Conservation (phyloP, 208 protist species). For the Leishmania arabica region DNA sequence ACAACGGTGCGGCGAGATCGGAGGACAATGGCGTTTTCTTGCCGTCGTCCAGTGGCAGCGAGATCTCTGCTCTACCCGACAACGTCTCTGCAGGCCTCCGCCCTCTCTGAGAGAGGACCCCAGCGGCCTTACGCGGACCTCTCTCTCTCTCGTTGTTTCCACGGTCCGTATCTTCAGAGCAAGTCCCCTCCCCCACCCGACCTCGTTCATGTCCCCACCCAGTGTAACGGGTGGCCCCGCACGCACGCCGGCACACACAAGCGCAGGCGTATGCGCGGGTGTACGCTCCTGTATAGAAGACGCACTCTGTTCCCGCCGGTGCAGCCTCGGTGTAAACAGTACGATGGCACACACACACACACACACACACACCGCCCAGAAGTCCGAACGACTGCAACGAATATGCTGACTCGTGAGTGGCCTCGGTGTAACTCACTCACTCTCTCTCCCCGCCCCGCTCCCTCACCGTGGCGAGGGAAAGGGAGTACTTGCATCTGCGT, state of each 20-base stretch:
- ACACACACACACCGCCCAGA: background rate
- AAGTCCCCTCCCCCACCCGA: background rate
- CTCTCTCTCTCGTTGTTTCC: background rate
- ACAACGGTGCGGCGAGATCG: background rate
- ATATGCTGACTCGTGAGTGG: background rate
- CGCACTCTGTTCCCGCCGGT: background rate
- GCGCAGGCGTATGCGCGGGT: background rate
- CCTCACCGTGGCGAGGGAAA: background rate
- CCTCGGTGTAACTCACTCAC: background rate
- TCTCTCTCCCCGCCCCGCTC: background rate
- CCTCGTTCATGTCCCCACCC: background rate
- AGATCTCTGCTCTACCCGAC: background rate
- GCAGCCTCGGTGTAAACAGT: background rate
- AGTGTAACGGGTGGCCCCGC: background rate
- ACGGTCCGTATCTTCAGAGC: background rate
- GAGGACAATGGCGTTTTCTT: background rate
- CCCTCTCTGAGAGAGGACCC: background rate
- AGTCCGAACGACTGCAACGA: background rate
- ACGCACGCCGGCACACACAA: background rate
- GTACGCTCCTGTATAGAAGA: background rate
- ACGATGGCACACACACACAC: background rate
- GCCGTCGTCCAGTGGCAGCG: background rate
- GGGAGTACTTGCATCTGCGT: background rate
- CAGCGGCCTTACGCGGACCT: background rate
- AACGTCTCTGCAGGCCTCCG: background rate